Conservation (phyloP, 2,329 filamentous ascomycete genomes). For the Colletotrichum sp. region DNA sequence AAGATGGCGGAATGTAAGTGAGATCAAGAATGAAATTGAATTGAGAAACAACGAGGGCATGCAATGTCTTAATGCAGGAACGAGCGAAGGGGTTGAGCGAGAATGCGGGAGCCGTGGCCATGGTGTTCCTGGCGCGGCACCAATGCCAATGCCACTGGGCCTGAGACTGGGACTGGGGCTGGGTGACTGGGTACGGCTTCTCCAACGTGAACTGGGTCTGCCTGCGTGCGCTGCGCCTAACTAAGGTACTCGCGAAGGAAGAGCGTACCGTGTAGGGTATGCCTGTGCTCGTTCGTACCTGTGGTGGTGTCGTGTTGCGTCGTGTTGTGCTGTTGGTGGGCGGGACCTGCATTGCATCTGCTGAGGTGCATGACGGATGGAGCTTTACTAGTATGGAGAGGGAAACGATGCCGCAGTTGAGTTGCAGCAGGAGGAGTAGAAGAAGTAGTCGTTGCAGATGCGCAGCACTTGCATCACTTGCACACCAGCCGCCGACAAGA, state of each 20-base stretch:
- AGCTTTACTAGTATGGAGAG: neutral
- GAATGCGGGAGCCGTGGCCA: neutral
- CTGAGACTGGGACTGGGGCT: neutral
- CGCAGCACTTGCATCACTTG: constrained; percentile 1
- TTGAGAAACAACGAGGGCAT: constrained; percentile 33
- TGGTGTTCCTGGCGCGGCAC: neutral
- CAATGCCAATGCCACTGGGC: neutral
- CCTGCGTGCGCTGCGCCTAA: neutral
- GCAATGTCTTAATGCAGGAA: constrained; percentile 45
- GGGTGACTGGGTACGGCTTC: neutral
- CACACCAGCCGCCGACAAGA: neutral
- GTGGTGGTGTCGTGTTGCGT: neutral
- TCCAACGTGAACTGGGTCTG: neutral
- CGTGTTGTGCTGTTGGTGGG: constrained; percentile 2
- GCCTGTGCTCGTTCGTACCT: neutral
- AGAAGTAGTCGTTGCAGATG: neutral
- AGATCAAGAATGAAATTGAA: constrained; percentile 11
- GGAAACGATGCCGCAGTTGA: neutral
- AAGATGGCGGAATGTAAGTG: neutral
- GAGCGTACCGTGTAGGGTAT: neutral
- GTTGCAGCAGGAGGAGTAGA: neutral
- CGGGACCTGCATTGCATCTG: constrained; percentile 13
- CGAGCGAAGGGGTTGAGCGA: constrained; percentile 24
- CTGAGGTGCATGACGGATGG: constrained; percentile 5
- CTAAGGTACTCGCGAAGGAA: neutral